Evolutionary conservation across 2,329 filamentous ascomycete species (phyloP), one percentile per base, ranked within the genome.

Genomic region (Ophiocordyceps camponoti-leonardi): DNA sequence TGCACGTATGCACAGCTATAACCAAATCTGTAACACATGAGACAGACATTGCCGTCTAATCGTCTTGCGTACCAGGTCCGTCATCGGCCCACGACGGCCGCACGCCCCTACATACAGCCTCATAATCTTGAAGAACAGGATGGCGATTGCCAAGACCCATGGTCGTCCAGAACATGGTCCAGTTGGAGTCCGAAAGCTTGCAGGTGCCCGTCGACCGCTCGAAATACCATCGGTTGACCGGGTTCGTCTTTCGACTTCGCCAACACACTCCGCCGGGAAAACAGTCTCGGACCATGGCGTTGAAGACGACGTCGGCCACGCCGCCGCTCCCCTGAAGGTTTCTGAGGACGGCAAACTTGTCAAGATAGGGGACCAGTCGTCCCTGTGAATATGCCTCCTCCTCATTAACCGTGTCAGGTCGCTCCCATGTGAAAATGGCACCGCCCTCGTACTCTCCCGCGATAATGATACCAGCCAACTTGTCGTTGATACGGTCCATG

Each of bases 201-300:
- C 81, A 83, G 2, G 81, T 88, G 0, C 92, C 92, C 43, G 75
- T 68, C 2, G 85, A 86, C 43, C 92, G 73, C 64, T 98, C 92
- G 64, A 96, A 95, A 61, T 98, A 98, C 92, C 92, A 98, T 60
- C 95, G 95, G 59, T 98, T 98, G 5, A 98, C 92, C 0, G 88
- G 90, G 57, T 98, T 96, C 58, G 88, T 78, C 56, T 82, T 83
- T 44, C 92, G 72, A 58, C 85, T 93, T 47, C 88, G 73, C 92
- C 92, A 98, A 57, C 88, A 93, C 2, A 96, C 84, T 1, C 92
- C 92, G 2, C 77, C 64, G 0, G 88, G 88, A 53, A 96, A 93
- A 54, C 88, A 94, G 19, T 81, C 79, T 26, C 84, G 75, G 6
- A 94, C 86, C 84, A 98, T 94, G 31, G 87, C 82, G 50, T 93